phyloP scores from a whole-genome alignment of 352 stramenopile genomes.

The Phytophthora nicotianae region DNA sequence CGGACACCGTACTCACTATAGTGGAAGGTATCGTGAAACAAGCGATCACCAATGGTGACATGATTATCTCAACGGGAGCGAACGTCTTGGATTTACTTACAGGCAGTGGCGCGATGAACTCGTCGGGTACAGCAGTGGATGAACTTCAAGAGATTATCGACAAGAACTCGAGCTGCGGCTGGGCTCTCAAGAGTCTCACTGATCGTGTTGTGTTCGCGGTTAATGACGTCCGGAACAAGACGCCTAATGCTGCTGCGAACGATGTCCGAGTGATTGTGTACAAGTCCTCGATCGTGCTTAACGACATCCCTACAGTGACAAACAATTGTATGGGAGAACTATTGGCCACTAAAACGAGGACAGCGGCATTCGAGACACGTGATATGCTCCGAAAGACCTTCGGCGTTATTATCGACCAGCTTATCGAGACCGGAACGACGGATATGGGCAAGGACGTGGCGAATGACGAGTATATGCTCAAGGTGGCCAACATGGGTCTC shows the following conservation, averaged over 20 bases:
- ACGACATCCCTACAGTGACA: slow-evolving; percentile 12
- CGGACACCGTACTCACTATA: too few species aligned
- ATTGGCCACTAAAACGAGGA: slow-evolving; percentile 7
- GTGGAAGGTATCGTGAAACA: slow-evolving; percentile 21
- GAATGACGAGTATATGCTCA: slow-evolving; percentile 10
- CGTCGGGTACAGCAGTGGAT: too few species aligned
- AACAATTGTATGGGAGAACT: slow-evolving; percentile 22
- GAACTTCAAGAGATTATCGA: slow-evolving; percentile 20
- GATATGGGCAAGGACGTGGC: slow-evolving; percentile 13
- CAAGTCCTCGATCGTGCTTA: slow-evolving; percentile 2
- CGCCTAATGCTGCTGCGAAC: slow-evolving; percentile 10
- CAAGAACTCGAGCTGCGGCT: slow-evolving; percentile 10
- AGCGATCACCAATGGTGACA: slow-evolving; percentile 13
- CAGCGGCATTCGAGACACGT: slow-evolving; percentile 32
- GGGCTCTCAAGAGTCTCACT: slow-evolving; percentile 17
- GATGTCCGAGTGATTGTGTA: slow-evolving; percentile 11
- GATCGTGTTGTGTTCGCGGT: slow-evolving; percentile 19
- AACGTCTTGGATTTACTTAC: too few species aligned
- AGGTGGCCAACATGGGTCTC: slow-evolving; percentile 28
- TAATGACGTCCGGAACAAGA: slow-evolving; percentile 15
- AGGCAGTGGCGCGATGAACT: too few species aligned
- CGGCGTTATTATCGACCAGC: slow-evolving; percentile 13
- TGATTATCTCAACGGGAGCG: slow-evolving; percentile 10
- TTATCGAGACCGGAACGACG: slow-evolving; percentile 23
- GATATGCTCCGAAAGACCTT: slow-evolving; percentile 50